Evolutionary conservation across 2,329 filamentous ascomycete species (phyloP), one percentile per base, ranked within the genome.

Genomic region (Claviceps capensis): DNA sequence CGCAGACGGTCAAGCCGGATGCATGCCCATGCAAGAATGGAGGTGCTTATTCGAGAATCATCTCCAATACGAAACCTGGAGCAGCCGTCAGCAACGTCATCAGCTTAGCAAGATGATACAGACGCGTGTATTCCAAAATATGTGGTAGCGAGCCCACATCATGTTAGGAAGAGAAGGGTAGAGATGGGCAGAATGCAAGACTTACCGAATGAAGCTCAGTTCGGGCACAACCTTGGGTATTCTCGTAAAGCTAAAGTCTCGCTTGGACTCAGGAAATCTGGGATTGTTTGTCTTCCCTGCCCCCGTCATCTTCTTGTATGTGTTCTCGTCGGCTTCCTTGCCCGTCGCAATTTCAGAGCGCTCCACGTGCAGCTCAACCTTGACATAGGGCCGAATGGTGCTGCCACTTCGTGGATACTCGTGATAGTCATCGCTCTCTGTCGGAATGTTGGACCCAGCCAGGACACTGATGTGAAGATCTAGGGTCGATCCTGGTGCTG

Each of bases 291-390:
- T 78, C 61, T 72, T 75, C 41, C 69, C 70, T 22, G 71, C 69
- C n/a, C 70, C 69, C 7, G 79, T 84, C 61, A 74, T 74, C 54
- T 73, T 72, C 61, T 84, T 84, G 70, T 76, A 82, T 44, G 75
- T 75, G 48, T 72, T 75, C 58, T 80, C 78, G 23, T 56, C 55
- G n/a, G 52, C 58, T 17, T 65, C 63, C 30, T 61, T 65, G 22
- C 62, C 63, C 16, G 54, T 50, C 26, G 60, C 73, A 13, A 34
- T 34, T 54, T 66, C 66, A 7, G 65, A 63, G 54, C 74, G 85
- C 62, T 93, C 88, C 16, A 90, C 80, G 65, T 94, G 88, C 52
- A 96, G 68, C 63, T 93, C 85, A 56, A 83, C 84, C 63, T 85
- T 88, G 60, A 95, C 77, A 54, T 86, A 79, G 1, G 88, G 88